These are phyloP conservation scores for Lachnellula hyalina DNA, from an alignment of 2,329 filamentous ascomycete species.

Conservation along the genomic window DNA sequence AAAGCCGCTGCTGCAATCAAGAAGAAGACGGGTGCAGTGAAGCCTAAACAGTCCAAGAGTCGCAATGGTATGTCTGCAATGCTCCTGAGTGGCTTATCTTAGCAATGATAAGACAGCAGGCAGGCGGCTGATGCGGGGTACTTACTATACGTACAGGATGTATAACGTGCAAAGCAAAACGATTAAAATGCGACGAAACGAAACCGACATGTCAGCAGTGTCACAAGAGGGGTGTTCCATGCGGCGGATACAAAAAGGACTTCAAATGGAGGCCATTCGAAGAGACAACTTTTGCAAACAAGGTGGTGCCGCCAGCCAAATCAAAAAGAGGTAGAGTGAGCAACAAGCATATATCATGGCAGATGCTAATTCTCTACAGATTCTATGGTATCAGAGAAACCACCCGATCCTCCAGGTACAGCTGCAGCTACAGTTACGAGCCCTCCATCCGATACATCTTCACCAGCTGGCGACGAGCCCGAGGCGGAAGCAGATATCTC, in stretches of 20 bases:
- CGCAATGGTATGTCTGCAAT: slow-evolving; percentile 57
- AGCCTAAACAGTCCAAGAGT: slow-evolving; percentile 70
- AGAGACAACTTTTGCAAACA: slow-evolving; percentile 50
- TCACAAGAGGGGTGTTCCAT: slow-evolving; percentile 56
- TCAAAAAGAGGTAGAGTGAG: slow-evolving; percentile 22
- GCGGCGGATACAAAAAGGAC: slow-evolving; percentile 69
- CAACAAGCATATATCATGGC: neutral
- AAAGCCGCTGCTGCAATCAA: slow-evolving; percentile 16
- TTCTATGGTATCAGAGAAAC: slow-evolving; percentile 18
- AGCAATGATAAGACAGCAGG: slow-evolving; percentile 18
- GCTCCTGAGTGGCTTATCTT: slow-evolving; percentile 21
- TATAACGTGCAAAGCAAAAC: slow-evolving; percentile 67
- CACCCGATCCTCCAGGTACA: slow-evolving; percentile 12
- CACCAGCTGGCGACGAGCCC: slow-evolving; percentile 15
- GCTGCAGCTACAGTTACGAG: slow-evolving; percentile 5
- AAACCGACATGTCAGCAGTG: slow-evolving; percentile 66
- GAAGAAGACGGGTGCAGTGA: slow-evolving; percentile 39
- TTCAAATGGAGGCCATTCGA: slow-evolving; percentile 72
- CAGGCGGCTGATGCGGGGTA: slow-evolving; percentile 8
- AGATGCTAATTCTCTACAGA: slow-evolving; percentile 19
- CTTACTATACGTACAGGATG: slow-evolving; percentile 47
- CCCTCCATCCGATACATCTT: slow-evolving; percentile 22
- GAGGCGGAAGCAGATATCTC: slow-evolving; percentile 22
- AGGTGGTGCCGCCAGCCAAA: slow-evolving; percentile 25
- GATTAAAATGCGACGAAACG: slow-evolving; percentile 68